Conservation (phyloP, 257 asterid species). For the Ligustrum vulgare region DNA sequence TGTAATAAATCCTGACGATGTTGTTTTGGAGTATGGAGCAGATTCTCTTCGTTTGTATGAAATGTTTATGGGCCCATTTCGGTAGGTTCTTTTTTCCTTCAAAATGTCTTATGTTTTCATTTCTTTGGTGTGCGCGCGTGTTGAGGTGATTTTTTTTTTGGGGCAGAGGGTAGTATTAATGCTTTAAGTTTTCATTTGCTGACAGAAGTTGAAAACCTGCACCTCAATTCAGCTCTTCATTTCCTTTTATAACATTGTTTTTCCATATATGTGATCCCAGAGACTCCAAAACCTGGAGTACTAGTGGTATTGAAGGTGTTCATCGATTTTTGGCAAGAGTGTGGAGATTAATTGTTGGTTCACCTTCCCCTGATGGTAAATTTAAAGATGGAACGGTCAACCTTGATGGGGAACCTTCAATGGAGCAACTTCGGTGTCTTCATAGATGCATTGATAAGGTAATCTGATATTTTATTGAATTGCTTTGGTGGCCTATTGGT, state of each 20-base stretch:
- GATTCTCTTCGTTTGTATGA: slow-evolving; percentile 97
- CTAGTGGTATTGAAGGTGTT: slow-evolving; percentile 97
- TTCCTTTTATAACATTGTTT: slow-evolving; percentile 1
- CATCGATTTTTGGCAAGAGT: slow-evolving; percentile 90
- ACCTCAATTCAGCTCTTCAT: slow-evolving; percentile 1
- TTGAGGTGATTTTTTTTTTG: too few species aligned
- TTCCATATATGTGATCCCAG: slow-evolving; percentile 38
- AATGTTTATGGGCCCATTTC: slow-evolving; percentile 99
- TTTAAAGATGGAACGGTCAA: slow-evolving; percentile 62
- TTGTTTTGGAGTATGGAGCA: slow-evolving; percentile 88
- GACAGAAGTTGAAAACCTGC: not conserved
- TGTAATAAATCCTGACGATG: slow-evolving; percentile 95
- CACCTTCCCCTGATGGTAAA: slow-evolving; percentile 68
- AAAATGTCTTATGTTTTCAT: slow-evolving; percentile 15
- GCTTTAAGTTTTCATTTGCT: not conserved
- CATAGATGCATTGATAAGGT: slow-evolving; percentile 92
- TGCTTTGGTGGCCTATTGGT: not conserved
- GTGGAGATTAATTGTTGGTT: slow-evolving; percentile 88
- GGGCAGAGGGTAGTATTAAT: not conserved
- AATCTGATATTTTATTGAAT: slow-evolving; percentile 11
- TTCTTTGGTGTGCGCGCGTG: not conserved
- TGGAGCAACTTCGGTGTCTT: slow-evolving; percentile 74
- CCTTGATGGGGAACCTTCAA: slow-evolving; percentile 65
- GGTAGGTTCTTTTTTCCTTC: slow-evolving; percentile 44
- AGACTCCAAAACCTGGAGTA: slow-evolving; percentile 97